Evolutionary conservation across 495 filamentous ascomycete species (phyloP).

Genomic region (Penicillium tannophilum): DNA sequence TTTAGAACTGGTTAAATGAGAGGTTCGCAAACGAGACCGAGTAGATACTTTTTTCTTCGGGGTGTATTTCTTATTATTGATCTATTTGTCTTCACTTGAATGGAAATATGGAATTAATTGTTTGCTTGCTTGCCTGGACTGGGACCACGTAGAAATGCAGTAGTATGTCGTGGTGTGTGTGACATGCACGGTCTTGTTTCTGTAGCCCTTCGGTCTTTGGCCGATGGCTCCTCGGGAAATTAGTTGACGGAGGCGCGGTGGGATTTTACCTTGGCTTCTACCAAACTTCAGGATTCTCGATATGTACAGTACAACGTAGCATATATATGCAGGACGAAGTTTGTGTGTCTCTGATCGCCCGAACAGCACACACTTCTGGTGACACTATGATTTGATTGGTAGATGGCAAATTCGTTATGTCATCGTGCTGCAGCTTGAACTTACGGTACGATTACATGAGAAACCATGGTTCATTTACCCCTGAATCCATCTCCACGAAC

Average conservation of each 20-base stretch:
- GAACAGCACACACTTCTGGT: background rate
- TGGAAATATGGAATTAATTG: constrained; percentile 10
- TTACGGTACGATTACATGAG: constrained; percentile 3
- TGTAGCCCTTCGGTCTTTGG: background rate
- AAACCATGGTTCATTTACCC: constrained; percentile 45
- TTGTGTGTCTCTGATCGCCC: background rate
- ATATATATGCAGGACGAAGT: background rate
- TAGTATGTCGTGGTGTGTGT: background rate
- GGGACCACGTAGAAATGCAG: background rate
- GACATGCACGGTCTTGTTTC: constrained; percentile 2
- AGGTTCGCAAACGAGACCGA: background rate
- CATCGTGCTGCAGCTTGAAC: background rate
- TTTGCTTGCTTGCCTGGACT: constrained; percentile 3
- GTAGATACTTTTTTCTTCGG: constrained; percentile 16
- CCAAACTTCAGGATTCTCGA: background rate
- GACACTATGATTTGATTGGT: background rate
- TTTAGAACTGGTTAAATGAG: background rate
- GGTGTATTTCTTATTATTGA: constrained; percentile 15
- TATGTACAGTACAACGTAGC: background rate
- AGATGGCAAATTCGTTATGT: background rate
- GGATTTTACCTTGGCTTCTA: background rate
- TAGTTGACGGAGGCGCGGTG: background rate
- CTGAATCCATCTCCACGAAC: constrained; percentile 26
- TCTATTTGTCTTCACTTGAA: constrained; percentile 12
- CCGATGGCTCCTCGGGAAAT: background rate